phyloP scores from a whole-genome alignment of 192 early-diverging fungal genomes.

The Backusella sp. region DNA sequence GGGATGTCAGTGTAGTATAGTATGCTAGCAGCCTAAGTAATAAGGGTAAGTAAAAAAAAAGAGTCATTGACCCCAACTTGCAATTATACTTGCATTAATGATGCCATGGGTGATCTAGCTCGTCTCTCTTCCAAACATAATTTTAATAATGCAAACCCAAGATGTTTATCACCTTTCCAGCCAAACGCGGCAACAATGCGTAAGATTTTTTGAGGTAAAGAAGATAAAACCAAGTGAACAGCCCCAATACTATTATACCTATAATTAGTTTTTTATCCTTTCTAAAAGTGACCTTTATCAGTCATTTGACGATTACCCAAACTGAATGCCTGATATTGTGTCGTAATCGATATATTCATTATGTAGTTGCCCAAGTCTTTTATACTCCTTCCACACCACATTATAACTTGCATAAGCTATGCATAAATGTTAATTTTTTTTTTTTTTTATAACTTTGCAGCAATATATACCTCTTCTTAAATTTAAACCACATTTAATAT shows the following conservation, averaged over 20 bases:
- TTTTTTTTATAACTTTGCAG: no score
- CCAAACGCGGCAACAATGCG: conserved; percentile 48
- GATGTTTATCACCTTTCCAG: conserved; percentile 50
- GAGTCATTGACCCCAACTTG: background rate
- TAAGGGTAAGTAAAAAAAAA: background rate
- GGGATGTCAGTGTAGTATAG: conserved; percentile 23
- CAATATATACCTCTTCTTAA: conserved; percentile 38
- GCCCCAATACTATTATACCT: conserved; percentile 30
- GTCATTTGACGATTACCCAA: conserved; percentile 26
- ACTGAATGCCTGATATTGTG: conserved; percentile 39
- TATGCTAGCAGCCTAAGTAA: conserved; percentile 22
- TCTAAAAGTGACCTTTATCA: background rate
- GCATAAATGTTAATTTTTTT: background rate
- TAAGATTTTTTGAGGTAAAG: conserved; percentile 31
- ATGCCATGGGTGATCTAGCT: conserved; percentile 51
- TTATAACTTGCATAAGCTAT: conserved; percentile 34
- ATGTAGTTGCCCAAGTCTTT: conserved; percentile 35
- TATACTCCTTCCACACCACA: conserved; percentile 40
- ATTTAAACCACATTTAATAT: conserved; percentile 33
- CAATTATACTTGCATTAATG: conserved; percentile 41
- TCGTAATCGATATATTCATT: conserved; percentile 35
- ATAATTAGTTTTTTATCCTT: background rate
- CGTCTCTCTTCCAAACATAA: conserved; percentile 44
- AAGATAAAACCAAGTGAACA: conserved; percentile 33
- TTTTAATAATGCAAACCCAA: conserved; percentile 52